These are phyloP conservation scores for Kregervanrija delftensis DNA, from an alignment of 805 yeast species.

Conservation along the genomic window DNA sequence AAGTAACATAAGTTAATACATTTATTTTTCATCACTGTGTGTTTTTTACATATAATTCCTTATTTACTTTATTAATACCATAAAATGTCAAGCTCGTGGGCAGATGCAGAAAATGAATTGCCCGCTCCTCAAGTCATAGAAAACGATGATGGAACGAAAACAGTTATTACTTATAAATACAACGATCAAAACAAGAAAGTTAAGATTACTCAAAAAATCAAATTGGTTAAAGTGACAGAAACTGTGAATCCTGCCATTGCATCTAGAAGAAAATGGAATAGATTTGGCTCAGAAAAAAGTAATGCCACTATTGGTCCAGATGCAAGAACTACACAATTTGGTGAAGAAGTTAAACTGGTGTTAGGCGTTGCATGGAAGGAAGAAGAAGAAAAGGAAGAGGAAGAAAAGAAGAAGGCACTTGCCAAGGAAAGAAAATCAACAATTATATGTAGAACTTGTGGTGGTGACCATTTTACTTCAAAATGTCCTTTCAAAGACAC, in stretches of 20 bases:
- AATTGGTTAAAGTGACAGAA: slow-evolving; percentile 69
- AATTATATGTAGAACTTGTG: slow-evolving; percentile 80
- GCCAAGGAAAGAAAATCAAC: slow-evolving; percentile 49
- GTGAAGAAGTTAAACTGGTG: slow-evolving; percentile 73
- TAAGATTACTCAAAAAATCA: slow-evolving; percentile 80
- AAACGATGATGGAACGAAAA: slow-evolving; percentile 85
- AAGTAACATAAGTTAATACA: too few species aligned
- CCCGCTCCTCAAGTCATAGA: slow-evolving; percentile 68
- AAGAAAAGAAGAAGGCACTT: slow-evolving; percentile 38
- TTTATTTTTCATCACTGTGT: too few species aligned
- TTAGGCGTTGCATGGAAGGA: slow-evolving; percentile 75
- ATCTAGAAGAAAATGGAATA: slow-evolving; percentile 79
- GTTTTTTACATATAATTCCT: not conserved
- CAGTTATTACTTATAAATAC: slow-evolving; percentile 69
- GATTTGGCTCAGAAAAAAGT: slow-evolving; percentile 74
- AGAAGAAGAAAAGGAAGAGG: slow-evolving; percentile 66
- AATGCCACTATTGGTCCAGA: slow-evolving; percentile 79
- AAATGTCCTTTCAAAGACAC: slow-evolving; percentile 95
- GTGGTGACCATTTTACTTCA: slow-evolving; percentile 87
- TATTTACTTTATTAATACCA: not conserved
- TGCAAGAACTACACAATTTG: slow-evolving; percentile 78
- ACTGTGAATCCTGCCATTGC: slow-evolving; percentile 82
- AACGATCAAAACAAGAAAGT: slow-evolving; percentile 78
- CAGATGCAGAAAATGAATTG: slow-evolving; percentile 62
- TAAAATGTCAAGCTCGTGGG: slow-evolving; percentile 41